Conservation (phyloP, 1,284 basidiomycete genomes). For the Exsudoporus floridanus region DNA sequence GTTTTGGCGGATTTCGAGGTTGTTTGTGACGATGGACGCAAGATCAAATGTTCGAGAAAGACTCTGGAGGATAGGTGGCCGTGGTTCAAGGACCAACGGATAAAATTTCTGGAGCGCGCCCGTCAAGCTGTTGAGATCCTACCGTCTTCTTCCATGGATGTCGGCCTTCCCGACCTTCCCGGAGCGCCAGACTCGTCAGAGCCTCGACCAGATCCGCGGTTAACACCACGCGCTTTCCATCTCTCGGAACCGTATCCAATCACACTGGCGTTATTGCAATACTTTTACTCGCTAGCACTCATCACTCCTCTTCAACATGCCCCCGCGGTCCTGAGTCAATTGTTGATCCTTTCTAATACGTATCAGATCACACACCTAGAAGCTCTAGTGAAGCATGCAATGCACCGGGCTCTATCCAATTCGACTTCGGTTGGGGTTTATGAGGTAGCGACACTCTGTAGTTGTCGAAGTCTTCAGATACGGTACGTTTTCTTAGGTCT, state of each 20-base stretch:
- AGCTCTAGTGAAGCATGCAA: conserved; percentile 82
- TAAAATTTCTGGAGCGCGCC: conserved; percentile 56
- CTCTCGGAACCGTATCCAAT: conserved; percentile 90
- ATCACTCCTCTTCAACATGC: conserved; percentile 89
- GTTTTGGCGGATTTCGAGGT: conserved; percentile 85
- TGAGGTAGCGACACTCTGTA: conserved; percentile 90
- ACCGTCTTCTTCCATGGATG: conserved; percentile 56
- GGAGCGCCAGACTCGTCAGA: conserved; percentile 46
- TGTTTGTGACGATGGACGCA: conserved; percentile 85
- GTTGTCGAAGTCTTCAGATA: conserved; percentile 85
- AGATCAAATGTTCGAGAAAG: conserved; percentile 78
- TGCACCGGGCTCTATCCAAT: conserved; percentile 84
- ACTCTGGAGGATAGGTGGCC: conserved; percentile 87
- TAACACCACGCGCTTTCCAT: conserved; percentile 76
- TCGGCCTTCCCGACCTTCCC: conserved; percentile 57
- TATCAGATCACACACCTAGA: conserved; percentile 80
- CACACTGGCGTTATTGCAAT: conserved; percentile 86
- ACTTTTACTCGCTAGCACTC: conserved; percentile 85
- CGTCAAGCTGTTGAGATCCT: conserved; percentile 53
- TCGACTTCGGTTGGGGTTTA: conserved; percentile 87
- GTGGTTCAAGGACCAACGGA: conserved; percentile 83
- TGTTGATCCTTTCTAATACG: conserved; percentile 81
- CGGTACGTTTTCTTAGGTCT: conserved; percentile 47
- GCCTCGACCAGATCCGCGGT: conserved; percentile 64
- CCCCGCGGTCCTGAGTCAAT: conserved; percentile 83